phyloP scores from a whole-genome alignment of 2,329 filamentous ascomycete species.

The Cladosporium sp. region DNA sequence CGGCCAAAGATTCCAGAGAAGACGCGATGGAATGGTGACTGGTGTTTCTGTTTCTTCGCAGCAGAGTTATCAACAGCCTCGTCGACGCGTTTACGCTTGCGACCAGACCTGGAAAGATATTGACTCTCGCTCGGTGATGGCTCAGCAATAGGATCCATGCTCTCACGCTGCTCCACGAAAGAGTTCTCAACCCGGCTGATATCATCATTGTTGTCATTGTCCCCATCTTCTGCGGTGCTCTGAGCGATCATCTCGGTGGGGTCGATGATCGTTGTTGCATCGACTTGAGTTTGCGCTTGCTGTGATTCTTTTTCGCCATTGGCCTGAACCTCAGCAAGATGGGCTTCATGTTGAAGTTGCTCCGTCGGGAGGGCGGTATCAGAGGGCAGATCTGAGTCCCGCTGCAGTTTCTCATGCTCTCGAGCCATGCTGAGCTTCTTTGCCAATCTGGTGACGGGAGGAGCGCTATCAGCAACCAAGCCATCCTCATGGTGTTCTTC shows the following conservation, averaged over 20 bases:
- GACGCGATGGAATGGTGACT: constrained; percentile 33
- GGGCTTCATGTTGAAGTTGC: constrained; percentile 31
- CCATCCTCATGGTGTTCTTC: background rate
- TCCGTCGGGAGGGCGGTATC: constrained; percentile 29
- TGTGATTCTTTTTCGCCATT: background rate
- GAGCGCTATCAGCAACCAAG: constrained; percentile 3
- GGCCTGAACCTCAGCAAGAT: constrained; percentile 21
- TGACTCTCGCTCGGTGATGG: background rate
- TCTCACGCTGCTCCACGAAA: constrained; percentile 28
- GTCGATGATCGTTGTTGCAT: constrained; percentile 10
- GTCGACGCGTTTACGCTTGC: constrained; percentile 33
- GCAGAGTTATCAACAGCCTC: constrained; percentile 16
- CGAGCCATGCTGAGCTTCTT: background rate
- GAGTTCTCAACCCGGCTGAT: constrained; percentile 41
- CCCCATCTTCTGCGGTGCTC: background rate
- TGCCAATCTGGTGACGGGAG: background rate
- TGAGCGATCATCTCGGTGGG: background rate
- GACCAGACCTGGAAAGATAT: background rate
- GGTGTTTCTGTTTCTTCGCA: constrained; percentile 32
- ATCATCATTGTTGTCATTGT: constrained; percentile 26
- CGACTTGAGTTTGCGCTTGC: background rate
- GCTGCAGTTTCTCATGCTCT: background rate
- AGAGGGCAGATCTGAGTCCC: constrained; percentile 27
- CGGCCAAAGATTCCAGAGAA: constrained; percentile 27
- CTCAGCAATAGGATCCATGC: background rate